Conservation (phyloP, 495 filamentous ascomycete species). For the Melanomma pulvis-pyrius region DNA sequence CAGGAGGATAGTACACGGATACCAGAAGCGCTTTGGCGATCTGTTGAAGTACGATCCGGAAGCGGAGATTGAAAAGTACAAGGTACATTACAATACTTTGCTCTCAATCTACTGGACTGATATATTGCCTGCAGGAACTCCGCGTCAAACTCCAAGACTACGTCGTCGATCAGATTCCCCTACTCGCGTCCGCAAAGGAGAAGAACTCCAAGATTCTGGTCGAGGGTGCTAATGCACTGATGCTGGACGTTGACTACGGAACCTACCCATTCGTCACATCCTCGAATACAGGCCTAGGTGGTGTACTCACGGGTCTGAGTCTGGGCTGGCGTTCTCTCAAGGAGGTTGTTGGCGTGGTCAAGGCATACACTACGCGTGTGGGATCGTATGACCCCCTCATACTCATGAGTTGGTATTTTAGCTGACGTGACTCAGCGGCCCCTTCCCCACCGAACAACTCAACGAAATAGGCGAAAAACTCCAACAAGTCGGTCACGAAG, state of each 20-base stretch:
- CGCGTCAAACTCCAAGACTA: slow-evolving; percentile 66
- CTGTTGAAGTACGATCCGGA: slow-evolving; percentile 76
- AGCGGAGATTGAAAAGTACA: slow-evolving; percentile 72
- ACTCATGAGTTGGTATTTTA: not conserved
- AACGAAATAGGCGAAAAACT: slow-evolving; percentile 67
- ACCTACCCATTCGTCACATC: slow-evolving; percentile 83
- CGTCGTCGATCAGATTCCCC: slow-evolving; percentile 68
- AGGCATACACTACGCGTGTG: slow-evolving; percentile 66
- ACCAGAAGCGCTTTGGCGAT: slow-evolving; percentile 74
- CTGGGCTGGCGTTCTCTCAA: slow-evolving; percentile 49
- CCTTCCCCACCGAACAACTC: slow-evolving; percentile 67
- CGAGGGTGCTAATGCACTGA: slow-evolving; percentile 88
- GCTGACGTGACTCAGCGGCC: slow-evolving; percentile 68
- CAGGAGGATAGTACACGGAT: slow-evolving; percentile 64
- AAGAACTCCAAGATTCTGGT: slow-evolving; percentile 70
- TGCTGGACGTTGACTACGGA: slow-evolving; percentile 70
- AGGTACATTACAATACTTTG: slow-evolving; percentile 38
- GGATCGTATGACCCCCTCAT: slow-evolving; percentile 29
- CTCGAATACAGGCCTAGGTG: slow-evolving; percentile 60
- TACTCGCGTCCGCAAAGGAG: slow-evolving; percentile 59
- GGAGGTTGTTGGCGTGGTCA: slow-evolving; percentile 80
- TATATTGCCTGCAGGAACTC: slow-evolving; percentile 57
- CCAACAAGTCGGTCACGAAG: slow-evolving; percentile 65
- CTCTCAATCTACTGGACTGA: not conserved
- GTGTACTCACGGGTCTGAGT: slow-evolving; percentile 71